phyloP scores from a whole-genome alignment of 2,329 filamentous ascomycete genomes.

The Penicillium sp. region DNA sequence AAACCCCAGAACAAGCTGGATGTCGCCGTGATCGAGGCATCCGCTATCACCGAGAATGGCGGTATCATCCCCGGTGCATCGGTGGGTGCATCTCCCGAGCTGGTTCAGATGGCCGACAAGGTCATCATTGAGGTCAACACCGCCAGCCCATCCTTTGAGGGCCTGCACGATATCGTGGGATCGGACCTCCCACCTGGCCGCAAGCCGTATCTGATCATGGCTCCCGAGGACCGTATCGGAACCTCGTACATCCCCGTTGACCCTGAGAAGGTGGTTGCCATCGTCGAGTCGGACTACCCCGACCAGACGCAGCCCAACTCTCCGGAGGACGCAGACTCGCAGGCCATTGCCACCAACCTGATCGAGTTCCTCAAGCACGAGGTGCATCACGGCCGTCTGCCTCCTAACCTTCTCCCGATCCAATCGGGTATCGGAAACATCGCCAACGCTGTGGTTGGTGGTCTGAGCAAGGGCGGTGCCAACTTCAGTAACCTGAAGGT shows the following conservation, averaged over 20 bases:
- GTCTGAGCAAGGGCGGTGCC: constrained; percentile 63
- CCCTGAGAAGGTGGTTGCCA: constrained; percentile 73
- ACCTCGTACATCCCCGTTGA: constrained; percentile 76
- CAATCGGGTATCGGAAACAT: constrained; percentile 92
- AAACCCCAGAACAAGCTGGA: constrained; percentile 68
- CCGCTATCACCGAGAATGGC: constrained; percentile 79
- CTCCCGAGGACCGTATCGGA: constrained; percentile 79
- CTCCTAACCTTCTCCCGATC: constrained; percentile 68
- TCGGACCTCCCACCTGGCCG: constrained; percentile 73
- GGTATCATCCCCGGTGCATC: constrained; percentile 83
- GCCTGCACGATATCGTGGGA: constrained; percentile 85
- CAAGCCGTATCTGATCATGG: constrained; percentile 81
- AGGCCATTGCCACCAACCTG: constrained; percentile 68
- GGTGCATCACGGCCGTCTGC: constrained; percentile 69
- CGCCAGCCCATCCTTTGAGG: constrained; percentile 73
- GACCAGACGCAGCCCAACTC: constrained; percentile 70
- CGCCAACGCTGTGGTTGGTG: constrained; percentile 83
- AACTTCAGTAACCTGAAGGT: constrained; percentile 85
- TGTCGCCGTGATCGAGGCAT: constrained; percentile 78
- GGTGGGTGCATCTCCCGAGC: constrained; percentile 76
- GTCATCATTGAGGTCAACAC: constrained; percentile 92
- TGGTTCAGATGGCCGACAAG: constrained; percentile 88
- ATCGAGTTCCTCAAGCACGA: constrained; percentile 86
- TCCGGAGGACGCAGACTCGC: constrained; percentile 66
- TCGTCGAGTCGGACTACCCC: constrained; percentile 78